phyloP scores from a whole-genome alignment of 768 basidiomycete species.

The Mycena sanguinolenta region DNA sequence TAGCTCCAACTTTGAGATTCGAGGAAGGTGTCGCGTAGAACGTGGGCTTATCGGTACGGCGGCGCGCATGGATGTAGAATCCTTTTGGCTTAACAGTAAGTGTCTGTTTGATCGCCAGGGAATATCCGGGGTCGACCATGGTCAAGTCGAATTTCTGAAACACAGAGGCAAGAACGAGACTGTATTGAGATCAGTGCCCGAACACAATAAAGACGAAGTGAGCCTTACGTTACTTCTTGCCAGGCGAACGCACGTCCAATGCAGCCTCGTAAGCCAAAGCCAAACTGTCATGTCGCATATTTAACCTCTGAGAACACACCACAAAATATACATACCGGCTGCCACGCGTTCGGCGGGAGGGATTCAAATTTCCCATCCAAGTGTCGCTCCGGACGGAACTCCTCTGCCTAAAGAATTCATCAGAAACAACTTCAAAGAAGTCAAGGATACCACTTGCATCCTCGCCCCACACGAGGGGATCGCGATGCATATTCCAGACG shows the following conservation, averaged over 20 bases:
- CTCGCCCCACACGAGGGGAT: slow-evolving; percentile 62
- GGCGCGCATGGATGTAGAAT: slow-evolving; percentile 55
- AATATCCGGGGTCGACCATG: slow-evolving; percentile 56
- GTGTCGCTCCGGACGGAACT: slow-evolving; percentile 62
- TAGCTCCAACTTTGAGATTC: not conserved
- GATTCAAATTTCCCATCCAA: slow-evolving; percentile 60
- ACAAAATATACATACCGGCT: slow-evolving; percentile 46
- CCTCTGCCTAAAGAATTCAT: slow-evolving; percentile 46
- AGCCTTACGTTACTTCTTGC: slow-evolving; percentile 55
- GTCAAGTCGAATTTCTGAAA: slow-evolving; percentile 62
- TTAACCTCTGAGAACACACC: not conserved
- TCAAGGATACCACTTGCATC: slow-evolving; percentile 49
- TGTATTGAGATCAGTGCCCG: not conserved
- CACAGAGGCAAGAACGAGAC: slow-evolving; percentile 54
- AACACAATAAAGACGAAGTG: not conserved
- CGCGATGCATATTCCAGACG: slow-evolving; percentile 50
- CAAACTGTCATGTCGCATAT: slow-evolving; percentile 34
- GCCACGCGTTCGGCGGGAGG: slow-evolving; percentile 61
- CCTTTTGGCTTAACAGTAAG: slow-evolving; percentile 62
- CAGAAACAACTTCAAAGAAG: not conserved
- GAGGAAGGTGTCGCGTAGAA: slow-evolving; percentile 27
- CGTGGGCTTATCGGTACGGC: slow-evolving; percentile 42
- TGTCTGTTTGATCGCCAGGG: slow-evolving; percentile 57
- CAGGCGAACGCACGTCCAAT: slow-evolving; percentile 61
- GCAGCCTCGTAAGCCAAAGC: slow-evolving; percentile 41